A percentile compares a stretch with the other conserved stretches of the same genome.
Conservation (phyloP, 148 eudicot genomes). For the Cornus suecica region DNA sequence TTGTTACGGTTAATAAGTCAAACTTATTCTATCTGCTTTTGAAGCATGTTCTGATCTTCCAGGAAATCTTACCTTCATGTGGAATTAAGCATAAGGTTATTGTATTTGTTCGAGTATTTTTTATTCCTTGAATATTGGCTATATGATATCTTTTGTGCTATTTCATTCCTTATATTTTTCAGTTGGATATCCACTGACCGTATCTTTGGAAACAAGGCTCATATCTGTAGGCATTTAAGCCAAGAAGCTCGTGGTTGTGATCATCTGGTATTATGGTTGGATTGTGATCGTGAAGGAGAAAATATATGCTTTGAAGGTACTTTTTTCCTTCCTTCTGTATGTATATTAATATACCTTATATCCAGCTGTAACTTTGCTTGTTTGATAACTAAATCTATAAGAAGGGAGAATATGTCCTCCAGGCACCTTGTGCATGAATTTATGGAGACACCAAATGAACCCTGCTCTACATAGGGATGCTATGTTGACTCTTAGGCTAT, state of each 20-base stretch:
- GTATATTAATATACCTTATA: neutral
- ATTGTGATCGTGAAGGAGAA: constrained; percentile 98
- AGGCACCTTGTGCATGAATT: neutral
- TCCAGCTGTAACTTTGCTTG: neutral
- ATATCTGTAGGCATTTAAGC: constrained; percentile 76
- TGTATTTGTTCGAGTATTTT: neutral
- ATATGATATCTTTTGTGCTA: neutral
- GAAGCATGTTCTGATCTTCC: neutral
- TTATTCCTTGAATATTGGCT: neutral
- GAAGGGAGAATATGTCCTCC: constrained; percentile 1
- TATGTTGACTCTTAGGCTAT: no score
- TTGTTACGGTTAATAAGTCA: neutral
- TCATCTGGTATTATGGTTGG: constrained; percentile 88
- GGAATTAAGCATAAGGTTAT: neutral
- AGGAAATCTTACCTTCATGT: neutral
- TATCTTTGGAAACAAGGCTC: constrained; percentile 55
- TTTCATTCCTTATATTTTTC: neutral
- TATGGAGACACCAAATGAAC: neutral
- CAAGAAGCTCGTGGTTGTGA: constrained; percentile 93
- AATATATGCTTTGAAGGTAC: constrained; percentile 98
- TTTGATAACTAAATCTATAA: neutral
- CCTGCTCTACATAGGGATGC: neutral
- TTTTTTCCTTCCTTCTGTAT: neutral
- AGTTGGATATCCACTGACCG: constrained; percentile 8
- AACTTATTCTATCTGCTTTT: neutral